Percentiles rank a stretch among this genome's conserved stretches.
phyloP scores from a whole-genome alignment of 306 rosid genomes.

The Acacia melanoxylon region DNA sequence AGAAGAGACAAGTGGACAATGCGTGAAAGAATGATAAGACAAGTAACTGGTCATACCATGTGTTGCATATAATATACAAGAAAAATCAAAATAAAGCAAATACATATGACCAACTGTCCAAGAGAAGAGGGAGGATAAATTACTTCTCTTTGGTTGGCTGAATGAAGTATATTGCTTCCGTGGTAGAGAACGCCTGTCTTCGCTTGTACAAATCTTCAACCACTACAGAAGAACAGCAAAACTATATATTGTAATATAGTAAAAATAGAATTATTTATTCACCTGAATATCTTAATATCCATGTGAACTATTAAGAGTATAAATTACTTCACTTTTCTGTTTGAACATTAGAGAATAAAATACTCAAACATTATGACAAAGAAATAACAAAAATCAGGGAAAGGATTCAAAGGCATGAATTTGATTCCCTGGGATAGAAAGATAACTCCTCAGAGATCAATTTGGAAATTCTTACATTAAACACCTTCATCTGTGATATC shows the following conservation, averaged over 20 bases:
- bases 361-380: slow-evolving; percentile 13
- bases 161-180: slow-evolving; percentile 98
- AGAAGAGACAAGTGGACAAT: not conserved
- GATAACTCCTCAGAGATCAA: not conserved
- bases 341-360: slow-evolving; percentile 28
- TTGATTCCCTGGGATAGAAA: not conserved
- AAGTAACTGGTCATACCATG: too few species aligned
- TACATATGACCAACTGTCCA: not conserved
- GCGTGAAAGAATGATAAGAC: not conserved
- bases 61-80: not conserved
- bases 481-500: slow-evolving; percentile 97
- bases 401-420: slow-evolving; percentile 9
- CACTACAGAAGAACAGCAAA: slow-evolving; percentile 57
- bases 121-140: slow-evolving; percentile 17
- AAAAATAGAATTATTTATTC: slow-evolving; percentile 24
- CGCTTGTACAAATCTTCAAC: slow-evolving; percentile 95
- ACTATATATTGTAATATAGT: slow-evolving; percentile 28
- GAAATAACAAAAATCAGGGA: slow-evolving; percentile 22
- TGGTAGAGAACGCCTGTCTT: slow-evolving; percentile 90
- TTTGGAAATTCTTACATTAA: slow-evolving; percentile 71
- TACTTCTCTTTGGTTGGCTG: slow-evolving; percentile 95
- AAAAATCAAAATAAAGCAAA: too few species aligned
- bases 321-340: slow-evolving; percentile 10
- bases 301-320: slow-evolving; percentile 8
- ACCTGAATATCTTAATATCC: slow-evolving; percentile 19